Percentiles rank a stretch among this genome's conserved stretches.
Conservation (phyloP, 257 asterid genomes). For the Echium plantagineum region DNA sequence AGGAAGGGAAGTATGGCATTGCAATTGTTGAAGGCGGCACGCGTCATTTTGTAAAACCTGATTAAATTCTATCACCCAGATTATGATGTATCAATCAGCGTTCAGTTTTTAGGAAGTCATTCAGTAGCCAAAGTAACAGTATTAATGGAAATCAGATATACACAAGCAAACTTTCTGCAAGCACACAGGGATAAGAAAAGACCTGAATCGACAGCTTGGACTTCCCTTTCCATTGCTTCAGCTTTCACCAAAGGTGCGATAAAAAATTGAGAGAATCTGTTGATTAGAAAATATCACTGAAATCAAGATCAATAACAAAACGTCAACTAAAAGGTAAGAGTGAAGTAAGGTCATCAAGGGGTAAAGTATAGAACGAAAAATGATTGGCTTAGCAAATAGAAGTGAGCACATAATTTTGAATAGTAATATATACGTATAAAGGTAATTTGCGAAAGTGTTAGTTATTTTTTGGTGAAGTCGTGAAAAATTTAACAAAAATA, state of each 20-base stretch:
- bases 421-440: too few species aligned
- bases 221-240: conserved; percentile 98
- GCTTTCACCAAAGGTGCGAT: conserved; percentile 79
- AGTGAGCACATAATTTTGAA: too few species aligned
- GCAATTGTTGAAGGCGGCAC: conserved; percentile 82
- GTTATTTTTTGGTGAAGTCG: too few species aligned
- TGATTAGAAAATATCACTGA: conserved; percentile 13
- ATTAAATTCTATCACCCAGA: conserved; percentile 62
- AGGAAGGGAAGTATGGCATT: conserved; percentile 67
- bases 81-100: conserved; percentile 10
- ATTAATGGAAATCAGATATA: background rate
- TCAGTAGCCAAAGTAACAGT: conserved; percentile 8
- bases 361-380: too few species aligned
- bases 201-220: conserved; percentile 96
- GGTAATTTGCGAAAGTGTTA: too few species aligned
- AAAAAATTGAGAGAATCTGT: conserved; percentile 93
- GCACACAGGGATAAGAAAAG: conserved; percentile 12
- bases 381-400: too few species aligned
- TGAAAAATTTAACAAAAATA: too few species aligned
- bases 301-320: conserved; percentile 12
- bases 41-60: conserved; percentile 80
- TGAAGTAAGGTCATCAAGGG: too few species aligned
- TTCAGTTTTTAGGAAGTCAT: conserved; percentile 10
- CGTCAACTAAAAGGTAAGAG: too few species aligned
- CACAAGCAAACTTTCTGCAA: background rate